Base-by-base conservation (phyloP, 1,284 basidiomycete genomes). In the Stereum hirsutum region DNA sequence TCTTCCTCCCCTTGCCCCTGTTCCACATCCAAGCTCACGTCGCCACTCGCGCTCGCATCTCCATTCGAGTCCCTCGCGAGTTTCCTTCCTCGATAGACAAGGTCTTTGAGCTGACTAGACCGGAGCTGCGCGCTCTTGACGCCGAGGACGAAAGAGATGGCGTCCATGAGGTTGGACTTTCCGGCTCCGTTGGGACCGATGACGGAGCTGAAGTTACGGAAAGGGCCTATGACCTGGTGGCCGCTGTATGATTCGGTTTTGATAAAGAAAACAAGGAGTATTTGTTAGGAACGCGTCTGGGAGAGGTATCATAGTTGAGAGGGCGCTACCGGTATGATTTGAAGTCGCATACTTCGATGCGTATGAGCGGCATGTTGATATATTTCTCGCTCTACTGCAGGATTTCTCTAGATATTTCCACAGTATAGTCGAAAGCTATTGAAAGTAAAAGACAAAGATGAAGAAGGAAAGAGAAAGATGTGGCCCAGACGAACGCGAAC, bases 81-180 rank as follows among this genome's bases (percentile, higher is more conserved):
- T 51, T 83, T 74, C 44, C 93, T 67, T 14, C 91, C 92, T 28
- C 95, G 87, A 64, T 97, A 99, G 10, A 99, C 89, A 35, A 99
- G 73, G 61, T 99, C 96, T 55, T 88, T 91, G 26, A 99, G 73
- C 55, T 98, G 93, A 40, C 89, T 90, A 54, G 89, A 92, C 36
- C 96, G 78, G 19, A 99, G 74, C 54, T 98, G 92, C 1, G 85
- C 86, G 44, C 89, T 92, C 67, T 94, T 92, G 38, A 99, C 88
- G 25, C 96, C 95, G 7, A 99, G 81, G 5, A 99, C 96, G 60
- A 99, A 99, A 2, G 96, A 99, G 53, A 99, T 97, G 44, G 96
- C 96, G 61, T 99, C 96, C 96, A 99, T 99, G 49, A 99, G 78
- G 61, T 99, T 99, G 27, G 91, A 95, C 62, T 99, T 99, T 51